Evolutionary conservation across 1,139 yeast species (phyloP).

Genomic region (Protomyces pachydermus): DNA sequence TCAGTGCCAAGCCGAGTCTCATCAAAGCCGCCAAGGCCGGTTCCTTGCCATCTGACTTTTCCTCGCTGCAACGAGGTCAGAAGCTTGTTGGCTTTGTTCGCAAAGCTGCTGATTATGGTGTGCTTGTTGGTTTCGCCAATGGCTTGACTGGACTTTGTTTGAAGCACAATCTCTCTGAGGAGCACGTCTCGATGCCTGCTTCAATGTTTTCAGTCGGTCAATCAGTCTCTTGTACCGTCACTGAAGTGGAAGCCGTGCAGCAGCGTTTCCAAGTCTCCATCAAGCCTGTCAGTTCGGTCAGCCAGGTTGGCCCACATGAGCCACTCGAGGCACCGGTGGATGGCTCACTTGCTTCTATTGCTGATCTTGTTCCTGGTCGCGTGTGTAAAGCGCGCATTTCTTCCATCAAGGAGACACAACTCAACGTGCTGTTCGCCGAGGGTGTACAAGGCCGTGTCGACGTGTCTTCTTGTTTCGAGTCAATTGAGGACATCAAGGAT

Average conservation of each 20-base stretch:
- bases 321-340: conserved; percentile 57
- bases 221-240: conserved; percentile 29
- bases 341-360: conserved; percentile 43
- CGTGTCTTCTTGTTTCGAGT: conserved; percentile 62
- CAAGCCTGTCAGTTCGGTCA: conserved; percentile 60
- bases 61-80: conserved; percentile 54
- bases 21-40: conserved; percentile 57
- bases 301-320: conserved; percentile 39
- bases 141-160: conserved; percentile 76
- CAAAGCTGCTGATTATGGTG: conserved; percentile 67
- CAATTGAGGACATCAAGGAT: conserved; percentile 54
- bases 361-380: conserved; percentile 58
- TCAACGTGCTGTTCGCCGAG: conserved; percentile 72
- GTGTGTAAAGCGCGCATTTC: conserved; percentile 57
- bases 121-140: conserved; percentile 78
- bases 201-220: conserved; percentile 54
- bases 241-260: conserved; percentile 27
- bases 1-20: conserved; percentile 63
- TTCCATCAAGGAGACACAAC: conserved; percentile 65
- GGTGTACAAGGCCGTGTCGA: conserved; percentile 78
- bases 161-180: conserved; percentile 51
- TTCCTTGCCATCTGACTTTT: conserved; percentile 54
- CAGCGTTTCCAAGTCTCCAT: conserved; percentile 33
- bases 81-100: conserved; percentile 67
- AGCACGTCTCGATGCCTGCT: conserved; percentile 53